Evolutionary conservation across 805 yeast species (phyloP), one percentile per base, ranked within the genome.

Genomic region (Metahyphopichia silvanorum): DNA sequence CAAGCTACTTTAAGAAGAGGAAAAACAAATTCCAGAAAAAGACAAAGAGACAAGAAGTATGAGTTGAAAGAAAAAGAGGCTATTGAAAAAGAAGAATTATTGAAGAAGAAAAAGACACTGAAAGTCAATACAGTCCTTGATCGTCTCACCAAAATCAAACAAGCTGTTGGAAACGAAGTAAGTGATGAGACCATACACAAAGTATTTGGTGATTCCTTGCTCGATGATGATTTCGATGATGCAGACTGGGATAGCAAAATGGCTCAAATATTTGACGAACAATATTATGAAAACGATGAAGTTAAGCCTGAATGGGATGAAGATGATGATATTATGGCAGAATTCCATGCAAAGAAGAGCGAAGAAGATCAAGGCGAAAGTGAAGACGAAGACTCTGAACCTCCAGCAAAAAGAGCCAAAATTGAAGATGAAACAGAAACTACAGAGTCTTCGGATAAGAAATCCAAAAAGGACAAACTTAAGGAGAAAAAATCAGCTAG

Each of bases 1-100:
- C 96, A 88, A 60, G 95, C 93, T 16, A 87, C 98, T 0, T 71
- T 88, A 52, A 80, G 98, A 64, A 74, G 98, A 53, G 78, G 82
- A 14, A 79, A 78, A 32, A 71, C 79, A 39, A 77, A 80, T 45
- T 58, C 83, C 9, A 77, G 98, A 47, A 87, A 87, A 66, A 78
- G 81, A 58, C 82, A 81, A 58, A 79, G 98, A 66, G 86, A 86
- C 27, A 75, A 71, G 53, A 77, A 79, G 57, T 73, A 66, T 29
- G 82, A 77, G 27, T 70, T 63, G 30, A 75, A 71, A 35, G 63
- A 57, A 26, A 62, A 70, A 42, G 79, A 73, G 39, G 72, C 76
- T 33, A 58, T 66, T 38, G 73, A 76, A 44, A 74, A 71, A 38
- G 77, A 82, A 40, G 77, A 71, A 21, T 76, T 76, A 13, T 53